Conservation (phyloP, 202 grass and related monocot species). For the Setaria viridis region DNA sequence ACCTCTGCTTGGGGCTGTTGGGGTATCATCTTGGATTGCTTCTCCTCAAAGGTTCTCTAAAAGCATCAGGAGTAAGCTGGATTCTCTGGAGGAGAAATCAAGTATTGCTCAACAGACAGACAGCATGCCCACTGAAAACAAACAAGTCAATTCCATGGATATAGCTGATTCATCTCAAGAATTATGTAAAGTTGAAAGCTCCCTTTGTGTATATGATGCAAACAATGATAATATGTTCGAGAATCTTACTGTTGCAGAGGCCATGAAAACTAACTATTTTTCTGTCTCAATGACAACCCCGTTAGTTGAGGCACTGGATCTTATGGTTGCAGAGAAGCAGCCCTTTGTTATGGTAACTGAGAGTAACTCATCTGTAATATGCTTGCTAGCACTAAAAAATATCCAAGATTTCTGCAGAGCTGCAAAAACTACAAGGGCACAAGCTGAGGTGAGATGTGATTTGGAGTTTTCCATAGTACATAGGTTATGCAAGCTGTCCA, state of each 20-base stretch:
- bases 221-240: conserved; percentile 43
- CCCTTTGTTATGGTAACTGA: conserved; percentile 69
- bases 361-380: conserved; percentile 43
- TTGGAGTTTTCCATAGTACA: neutral
- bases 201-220: conserved; percentile 70
- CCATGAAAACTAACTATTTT: conserved; percentile 76
- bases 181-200: conserved; percentile 79
- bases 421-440: conserved; percentile 36
- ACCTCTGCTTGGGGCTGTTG: conserved; percentile 94
- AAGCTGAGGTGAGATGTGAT: conserved; percentile 64
- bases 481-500: neutral
- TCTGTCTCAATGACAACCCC: conserved; percentile 64
- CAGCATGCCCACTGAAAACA: conserved; percentile 22
- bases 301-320: conserved; percentile 62
- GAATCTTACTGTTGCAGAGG: conserved; percentile 70
- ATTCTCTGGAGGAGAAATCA: conserved; percentile 44
- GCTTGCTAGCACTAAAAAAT: conserved; percentile 68
- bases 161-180: conserved; percentile 44
- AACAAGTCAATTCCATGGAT: conserved; percentile 42
- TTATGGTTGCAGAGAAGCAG: conserved; percentile 79
- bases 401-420: conserved; percentile 73
- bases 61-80: conserved; percentile 35
- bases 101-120: conserved; percentile 25
- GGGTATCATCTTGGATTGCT: conserved; percentile 93
- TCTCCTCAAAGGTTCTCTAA: conserved; percentile 65